These are phyloP conservation scores for Piper betle DNA, from an alignment of 164 flowering plant species.

Conservation along the genomic window DNA sequence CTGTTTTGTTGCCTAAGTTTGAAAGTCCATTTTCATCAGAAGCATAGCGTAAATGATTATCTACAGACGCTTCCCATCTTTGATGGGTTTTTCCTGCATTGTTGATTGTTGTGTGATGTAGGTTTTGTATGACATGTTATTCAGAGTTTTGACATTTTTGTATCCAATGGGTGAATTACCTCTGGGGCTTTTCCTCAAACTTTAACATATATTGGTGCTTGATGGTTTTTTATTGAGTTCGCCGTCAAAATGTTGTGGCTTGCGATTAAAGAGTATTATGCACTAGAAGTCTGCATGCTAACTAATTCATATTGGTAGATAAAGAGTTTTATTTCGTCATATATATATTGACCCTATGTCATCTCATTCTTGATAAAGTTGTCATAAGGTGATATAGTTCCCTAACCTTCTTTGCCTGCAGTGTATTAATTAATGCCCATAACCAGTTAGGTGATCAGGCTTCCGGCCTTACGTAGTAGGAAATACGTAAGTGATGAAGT, in stretches of 20 bases:
- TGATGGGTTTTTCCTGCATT: not conserved
- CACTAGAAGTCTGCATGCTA: no score
- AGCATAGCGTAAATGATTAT: not conserved
- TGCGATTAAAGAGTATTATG: no score
- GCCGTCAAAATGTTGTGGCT: no score
- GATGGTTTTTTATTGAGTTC: no score
- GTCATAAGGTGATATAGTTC: not conserved
- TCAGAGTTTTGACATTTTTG: not conserved
- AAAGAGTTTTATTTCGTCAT: no score
- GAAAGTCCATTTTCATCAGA: not conserved
- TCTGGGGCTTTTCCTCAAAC: no score
- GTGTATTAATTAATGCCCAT: not conserved
- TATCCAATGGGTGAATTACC: not conserved
- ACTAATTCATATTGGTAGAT: no score
- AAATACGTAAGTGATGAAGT: not conserved
- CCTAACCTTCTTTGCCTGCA: no score
- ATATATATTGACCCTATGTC: no score
- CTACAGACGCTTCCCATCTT: not conserved
- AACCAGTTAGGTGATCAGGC: not conserved
- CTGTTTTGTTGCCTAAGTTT: not conserved
- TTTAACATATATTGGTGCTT: no score
- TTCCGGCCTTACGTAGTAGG: no score
- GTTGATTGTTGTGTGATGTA: not conserved
- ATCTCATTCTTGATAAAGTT: no score
- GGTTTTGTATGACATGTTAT: not conserved